These are phyloP conservation scores for Geosmithia flava DNA, from an alignment of 2,329 filamentous ascomycete genomes.

Conservation along the genomic window DNA sequence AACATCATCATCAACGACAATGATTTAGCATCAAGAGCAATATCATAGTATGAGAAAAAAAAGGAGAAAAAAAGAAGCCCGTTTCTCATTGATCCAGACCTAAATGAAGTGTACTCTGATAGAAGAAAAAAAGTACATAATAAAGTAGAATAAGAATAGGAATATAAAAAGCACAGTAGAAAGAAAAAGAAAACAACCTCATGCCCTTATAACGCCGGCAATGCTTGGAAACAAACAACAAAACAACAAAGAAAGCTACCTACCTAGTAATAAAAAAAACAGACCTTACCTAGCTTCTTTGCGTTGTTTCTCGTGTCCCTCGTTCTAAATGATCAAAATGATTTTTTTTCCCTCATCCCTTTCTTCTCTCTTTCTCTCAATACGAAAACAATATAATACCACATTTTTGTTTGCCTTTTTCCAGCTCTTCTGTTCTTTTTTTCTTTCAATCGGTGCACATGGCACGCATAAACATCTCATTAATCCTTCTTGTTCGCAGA, in stretches of 20 bases:
- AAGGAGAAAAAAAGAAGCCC: too few relatives aligned
- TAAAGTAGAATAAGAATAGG: neutral
- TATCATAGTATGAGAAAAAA: too few relatives aligned
- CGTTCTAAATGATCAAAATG: too few relatives aligned
- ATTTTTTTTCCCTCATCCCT: too few relatives aligned
- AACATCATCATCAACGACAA: too few relatives aligned
- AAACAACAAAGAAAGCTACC: neutral
- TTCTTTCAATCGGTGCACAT: neutral
- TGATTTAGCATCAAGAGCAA: too few relatives aligned
- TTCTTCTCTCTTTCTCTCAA: neutral
- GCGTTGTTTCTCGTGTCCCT: too few relatives aligned
- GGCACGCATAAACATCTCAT: slow-evolving; percentile 7
- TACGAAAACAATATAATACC: neutral
- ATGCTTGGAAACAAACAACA: slow-evolving; percentile 6
- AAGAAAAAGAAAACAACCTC: neutral
- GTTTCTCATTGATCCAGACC: neutral
- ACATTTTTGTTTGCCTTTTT: neutral
- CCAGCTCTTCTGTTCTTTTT: neutral
- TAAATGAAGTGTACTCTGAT: neutral
- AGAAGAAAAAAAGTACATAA: neutral
- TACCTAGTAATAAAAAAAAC: neutral
- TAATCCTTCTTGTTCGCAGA: slow-evolving; percentile 37
- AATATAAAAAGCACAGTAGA: neutral
- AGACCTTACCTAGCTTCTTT: too few relatives aligned
- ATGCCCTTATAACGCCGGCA: slow-evolving; percentile 7